Evolutionary conservation across 257 asterid genomes (phyloP), one percentile per base, ranked within the genome.

Genomic region (Fraxinus quadrangulata): DNA sequence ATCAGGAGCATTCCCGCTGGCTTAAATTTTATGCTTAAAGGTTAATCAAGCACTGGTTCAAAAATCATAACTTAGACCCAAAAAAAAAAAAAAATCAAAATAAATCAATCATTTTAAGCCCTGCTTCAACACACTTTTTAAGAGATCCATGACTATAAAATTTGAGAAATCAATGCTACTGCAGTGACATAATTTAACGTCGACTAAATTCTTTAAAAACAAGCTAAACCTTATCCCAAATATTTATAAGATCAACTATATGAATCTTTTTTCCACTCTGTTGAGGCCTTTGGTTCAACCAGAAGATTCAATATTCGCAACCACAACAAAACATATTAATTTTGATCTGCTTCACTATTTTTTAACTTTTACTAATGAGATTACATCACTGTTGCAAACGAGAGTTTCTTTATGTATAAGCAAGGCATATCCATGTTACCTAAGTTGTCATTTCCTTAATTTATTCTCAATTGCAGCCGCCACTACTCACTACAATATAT

Each of bases 1-100:
- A 23, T 63, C 67, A 79, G 67, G 74, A 31, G 23, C 28, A 26
- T 59, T 66, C 75, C 78, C 3, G 39, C 47, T 39, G 49, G 73
- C 74, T 51, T 67, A 70, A 33, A 59, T 30, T 34, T 37, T 42
- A 6, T 39, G 14, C 30, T 23, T 13, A 39, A 66, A 51, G n/a
- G 49, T 77, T 24, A 80, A 59, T 7, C 24, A 6, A 17, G 65
- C 3, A 54, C 3, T n/a, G 65, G 28, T 19, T 54, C 24, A 17
- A 54, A 54, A 54, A 54, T 54, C 24, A 17, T 4, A 71, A 76
- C 66, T 33, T 19, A 33, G 59, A 61, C 12, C 40, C 37, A 19
- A 66, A 21, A 13, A 28, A 49, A 33, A 33, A 3, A 4, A 33
- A 31, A 33, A 33, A 33, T 0, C 4, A 49, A 37, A 37, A 30